These are phyloP conservation scores for Cytospora leucostoma DNA, from an alignment of 2,329 filamentous ascomycete species.

Conservation along the genomic window DNA sequence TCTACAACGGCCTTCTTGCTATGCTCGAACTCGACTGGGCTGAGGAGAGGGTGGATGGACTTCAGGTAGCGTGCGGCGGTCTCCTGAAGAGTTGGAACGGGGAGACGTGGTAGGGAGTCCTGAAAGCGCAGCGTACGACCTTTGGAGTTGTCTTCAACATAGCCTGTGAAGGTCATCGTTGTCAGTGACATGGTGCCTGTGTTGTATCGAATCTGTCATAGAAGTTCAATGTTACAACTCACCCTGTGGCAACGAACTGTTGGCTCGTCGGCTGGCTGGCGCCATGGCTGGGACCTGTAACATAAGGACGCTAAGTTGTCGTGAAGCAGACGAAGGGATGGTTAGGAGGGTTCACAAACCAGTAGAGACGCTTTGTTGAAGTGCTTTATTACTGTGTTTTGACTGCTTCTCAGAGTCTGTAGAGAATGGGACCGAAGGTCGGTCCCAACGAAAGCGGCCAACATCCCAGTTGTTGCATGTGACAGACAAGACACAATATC, in stretches of 20 bases:
- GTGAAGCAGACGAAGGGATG: constrained; percentile 9
- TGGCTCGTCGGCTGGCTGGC: constrained; percentile 53
- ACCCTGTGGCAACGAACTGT: constrained; percentile 59
- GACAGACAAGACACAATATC: constrained; percentile 2
- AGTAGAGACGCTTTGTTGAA: constrained; percentile 30
- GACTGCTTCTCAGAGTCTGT: constrained; percentile 17
- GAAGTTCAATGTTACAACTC: constrained; percentile 29
- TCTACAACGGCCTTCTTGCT: constrained; percentile 84
- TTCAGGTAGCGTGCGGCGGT: constrained; percentile 80
- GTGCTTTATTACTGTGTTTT: constrained; percentile 31
- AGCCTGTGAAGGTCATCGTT: constrained; percentile 52
- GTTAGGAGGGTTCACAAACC: constrained; percentile 30
- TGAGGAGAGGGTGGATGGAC: constrained; percentile 74
- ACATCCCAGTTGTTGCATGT: constrained; percentile 36
- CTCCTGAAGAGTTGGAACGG: constrained; percentile 80
- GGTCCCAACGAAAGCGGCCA: constrained; percentile 39
- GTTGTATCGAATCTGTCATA: neutral
- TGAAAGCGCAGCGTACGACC: constrained; percentile 83
- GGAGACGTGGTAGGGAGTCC: constrained; percentile 77
- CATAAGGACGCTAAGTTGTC: neutral
- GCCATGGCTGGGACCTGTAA: constrained; percentile 52
- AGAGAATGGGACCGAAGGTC: constrained; percentile 37
- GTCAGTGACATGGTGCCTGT: constrained; percentile 23
- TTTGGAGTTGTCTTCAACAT: constrained; percentile 77
- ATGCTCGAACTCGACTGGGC: constrained; percentile 64